Evolutionary conservation across 306 rosid species (phyloP), one percentile per base, ranked within the genome.

Genomic region (Cicer bijugum): DNA sequence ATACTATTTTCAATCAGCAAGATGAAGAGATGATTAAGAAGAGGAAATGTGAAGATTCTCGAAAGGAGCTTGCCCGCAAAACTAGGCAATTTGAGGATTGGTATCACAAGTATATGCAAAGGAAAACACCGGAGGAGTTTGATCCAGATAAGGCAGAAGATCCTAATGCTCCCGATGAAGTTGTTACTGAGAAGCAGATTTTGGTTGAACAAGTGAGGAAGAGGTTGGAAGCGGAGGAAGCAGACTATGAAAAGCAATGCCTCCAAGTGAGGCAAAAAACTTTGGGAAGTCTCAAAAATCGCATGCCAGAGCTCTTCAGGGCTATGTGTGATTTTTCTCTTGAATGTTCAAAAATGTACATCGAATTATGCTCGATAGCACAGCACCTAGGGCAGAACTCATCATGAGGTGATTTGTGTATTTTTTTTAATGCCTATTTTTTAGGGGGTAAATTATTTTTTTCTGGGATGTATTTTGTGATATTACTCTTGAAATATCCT

Each of bases 241-340:
- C 89, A 35, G 81, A 79, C 35, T 84, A 88, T 69, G 80, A 20
- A 72, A 85, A 48, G 82, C 90, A 81, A 5, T 78, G 96, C 83
- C 55, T 47, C 45, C 93, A 90, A 57, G 97, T 91, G 80, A 90
- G 99, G 81, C 92, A 88, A 65, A 95, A 95, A 87, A 83, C 99
- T 23, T 52, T 91, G 59, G 81, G 33, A 20, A 88, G 87, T 82
- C 87, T 95, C 10, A 84, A 78, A 81, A 82, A 68, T 72, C 83
- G 86, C 75, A 78, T 91, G 87, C 99, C 99, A 3, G 96, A 91
- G 50, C 97, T 95, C 70, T 91, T 91, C 63, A 72, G 90, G 84
- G 88, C 88, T 6, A 66, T 95, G 83, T 79, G 79, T 4, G 88
- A 72, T 50, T 95, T 95, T 37, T 72, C 97, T 37, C 55, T 33